Base-by-base conservation (phyloP, 805 yeast genomes). In the Helenozyma rhizophorensis region DNA sequence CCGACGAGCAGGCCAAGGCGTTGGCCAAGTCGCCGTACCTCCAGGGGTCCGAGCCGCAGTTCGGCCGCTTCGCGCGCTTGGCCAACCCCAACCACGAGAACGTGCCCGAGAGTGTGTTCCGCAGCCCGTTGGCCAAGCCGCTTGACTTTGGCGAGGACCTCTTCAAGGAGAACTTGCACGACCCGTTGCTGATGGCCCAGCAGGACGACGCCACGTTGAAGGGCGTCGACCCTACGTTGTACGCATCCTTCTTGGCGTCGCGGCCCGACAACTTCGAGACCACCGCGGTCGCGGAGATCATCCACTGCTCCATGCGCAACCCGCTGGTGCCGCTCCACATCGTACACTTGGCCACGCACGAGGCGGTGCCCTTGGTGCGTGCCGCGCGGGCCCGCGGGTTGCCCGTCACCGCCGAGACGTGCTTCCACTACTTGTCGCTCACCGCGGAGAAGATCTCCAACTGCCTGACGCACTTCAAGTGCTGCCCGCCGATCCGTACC, bases 401-500 rank as follows among this genome's bases (percentile, higher is more conserved):
- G 28, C 85, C 84, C 21, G 68, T 89, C 32, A 66, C 93, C 0
- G 95, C 88, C 2, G 97, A 89, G 56, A 90, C 97, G 0, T 89
- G 97, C 57, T 89, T 88, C 74, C 97, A 89, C 56, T 89, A 89
- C 57, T 66, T 89, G 33, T 73, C 90, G 2, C 67, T 89, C 27
- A 68, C 72, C 3, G 84, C 96, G 3, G 96, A 89, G 52, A 67
- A 69, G 15, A 86, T 89, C 34, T 80, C 87, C 13, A 73, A 78
- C 47, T 76, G 85, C 32, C 78, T 81, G 10, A 89, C 96, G 4
- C 85, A 81, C 50, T 86, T 73, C 71, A 89, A 89, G 60, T 90
- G 96, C 54, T 90, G 96, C 56, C 97, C 97, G 1, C 97, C 97
- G 2, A 89, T 89, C 45, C 68, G 97, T 40, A 66, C 83, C 1